Conservation (phyloP, 2,329 filamentous ascomycete species). For the Pestalotiopsis sp. region DNA sequence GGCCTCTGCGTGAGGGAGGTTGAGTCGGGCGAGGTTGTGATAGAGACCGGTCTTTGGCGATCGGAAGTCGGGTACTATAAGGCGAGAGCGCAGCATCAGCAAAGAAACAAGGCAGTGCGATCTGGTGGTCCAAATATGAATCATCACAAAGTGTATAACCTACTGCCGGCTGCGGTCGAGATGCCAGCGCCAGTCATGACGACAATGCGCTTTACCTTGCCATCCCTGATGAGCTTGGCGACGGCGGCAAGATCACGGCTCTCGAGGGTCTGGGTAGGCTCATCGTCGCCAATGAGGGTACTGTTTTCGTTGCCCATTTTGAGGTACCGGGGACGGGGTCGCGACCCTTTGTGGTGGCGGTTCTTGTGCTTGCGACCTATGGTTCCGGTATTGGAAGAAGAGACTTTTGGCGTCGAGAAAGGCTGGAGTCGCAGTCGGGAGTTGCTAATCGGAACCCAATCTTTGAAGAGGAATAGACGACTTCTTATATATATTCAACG, state of each 20-base stretch:
- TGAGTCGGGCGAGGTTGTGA: constrained; percentile 82
- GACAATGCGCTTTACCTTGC: constrained; percentile 70
- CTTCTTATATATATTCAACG: too few relatives aligned
- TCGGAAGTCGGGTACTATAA: constrained; percentile 85
- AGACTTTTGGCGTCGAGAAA: not conserved
- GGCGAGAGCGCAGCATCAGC: not conserved
- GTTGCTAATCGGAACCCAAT: not conserved
- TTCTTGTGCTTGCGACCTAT: not conserved
- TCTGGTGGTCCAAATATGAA: not conserved
- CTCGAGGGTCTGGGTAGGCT: constrained; percentile 65
- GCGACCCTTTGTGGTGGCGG: constrained; percentile 15
- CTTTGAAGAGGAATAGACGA: too few relatives aligned
- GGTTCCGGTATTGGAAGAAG: not conserved
- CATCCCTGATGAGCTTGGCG: constrained; percentile 78
- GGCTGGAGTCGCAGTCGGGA: not conserved
- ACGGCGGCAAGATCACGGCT: constrained; percentile 73
- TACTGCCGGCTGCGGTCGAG: constrained; percentile 71
- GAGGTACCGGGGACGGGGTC: constrained; percentile 27
- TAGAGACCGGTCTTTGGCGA: constrained; percentile 94
- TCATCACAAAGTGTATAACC: constrained; percentile 21
- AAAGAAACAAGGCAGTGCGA: not conserved
- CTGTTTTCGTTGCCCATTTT: constrained; percentile 91
- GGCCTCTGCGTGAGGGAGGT: constrained; percentile 87
- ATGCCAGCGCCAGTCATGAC: constrained; percentile 93
- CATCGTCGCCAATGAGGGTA: constrained; percentile 64